phyloP scores from a whole-genome alignment of 305 asterid species.

The Stenogyne calaminthoides region DNA sequence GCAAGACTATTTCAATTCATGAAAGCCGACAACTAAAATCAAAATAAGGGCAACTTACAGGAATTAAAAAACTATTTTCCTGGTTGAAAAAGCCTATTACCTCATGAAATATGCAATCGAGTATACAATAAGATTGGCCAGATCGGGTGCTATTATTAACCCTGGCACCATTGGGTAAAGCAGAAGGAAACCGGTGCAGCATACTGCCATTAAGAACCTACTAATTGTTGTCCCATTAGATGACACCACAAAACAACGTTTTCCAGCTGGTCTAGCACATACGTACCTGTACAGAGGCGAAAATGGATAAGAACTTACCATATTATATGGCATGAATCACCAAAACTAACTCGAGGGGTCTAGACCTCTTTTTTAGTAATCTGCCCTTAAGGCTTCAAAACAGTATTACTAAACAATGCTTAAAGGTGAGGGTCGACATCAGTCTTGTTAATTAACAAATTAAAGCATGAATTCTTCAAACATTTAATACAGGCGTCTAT shows the following conservation, averaged over 20 bases:
- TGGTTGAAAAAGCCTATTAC: constrained; percentile 30
- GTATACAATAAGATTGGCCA: constrained; percentile 84
- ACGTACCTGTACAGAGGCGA: constrained; percentile 61
- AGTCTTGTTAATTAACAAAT: neutral
- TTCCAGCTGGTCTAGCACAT: constrained; percentile 89
- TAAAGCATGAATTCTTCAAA: neutral
- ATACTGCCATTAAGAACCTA: constrained; percentile 78
- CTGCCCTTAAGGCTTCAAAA: neutral
- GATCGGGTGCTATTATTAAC: constrained; percentile 51
- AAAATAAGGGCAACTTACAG: too few species aligned
- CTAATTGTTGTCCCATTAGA: constrained; percentile 81
- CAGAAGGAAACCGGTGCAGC: constrained; percentile 93
- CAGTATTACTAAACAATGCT: neutral
- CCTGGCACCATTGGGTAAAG: constrained; percentile 81
- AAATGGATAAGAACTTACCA: constrained; percentile 17
- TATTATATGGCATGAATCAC: constrained; percentile 6
- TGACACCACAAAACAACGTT: constrained; percentile 91
- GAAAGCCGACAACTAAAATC: too few species aligned
- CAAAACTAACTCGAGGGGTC: neutral
- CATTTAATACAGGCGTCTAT: neutral
- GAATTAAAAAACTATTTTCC: too few species aligned
- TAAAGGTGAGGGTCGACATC: neutral
- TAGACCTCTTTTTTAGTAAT: too few species aligned
- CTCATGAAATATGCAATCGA: constrained; percentile 97
- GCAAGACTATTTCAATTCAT: too few species aligned